Evolutionary conservation across 495 filamentous ascomycete species (phyloP).

Genomic region (Neurospora tetrasperma): DNA sequence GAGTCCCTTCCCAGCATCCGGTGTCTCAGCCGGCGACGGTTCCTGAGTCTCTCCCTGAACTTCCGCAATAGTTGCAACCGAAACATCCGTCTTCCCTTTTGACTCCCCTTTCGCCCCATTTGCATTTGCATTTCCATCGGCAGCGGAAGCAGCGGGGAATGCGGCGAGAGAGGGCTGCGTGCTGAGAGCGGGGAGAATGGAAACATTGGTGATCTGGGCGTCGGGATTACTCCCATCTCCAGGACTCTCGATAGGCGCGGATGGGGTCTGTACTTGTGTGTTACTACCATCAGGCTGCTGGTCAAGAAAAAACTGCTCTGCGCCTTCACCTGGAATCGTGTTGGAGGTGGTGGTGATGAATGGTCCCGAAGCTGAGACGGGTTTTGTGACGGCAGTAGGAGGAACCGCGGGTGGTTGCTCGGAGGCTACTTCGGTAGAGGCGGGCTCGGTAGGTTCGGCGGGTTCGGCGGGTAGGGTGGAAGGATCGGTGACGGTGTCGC

Average conservation of each 20-base stretch:
- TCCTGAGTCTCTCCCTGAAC: background rate
- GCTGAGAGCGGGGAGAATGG: background rate
- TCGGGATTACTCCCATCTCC: background rate
- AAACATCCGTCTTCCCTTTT: background rate
- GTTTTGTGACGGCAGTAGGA: background rate
- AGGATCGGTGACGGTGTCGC: background rate
- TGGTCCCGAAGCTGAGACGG: background rate
- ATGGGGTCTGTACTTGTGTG: background rate
- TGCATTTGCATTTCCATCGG: background rate
- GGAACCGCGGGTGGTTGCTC: background rate
- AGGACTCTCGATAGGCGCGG: background rate
- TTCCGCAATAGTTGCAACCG: background rate
- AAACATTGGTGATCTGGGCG: background rate
- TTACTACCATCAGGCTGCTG: background rate
- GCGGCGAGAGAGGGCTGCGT: background rate
- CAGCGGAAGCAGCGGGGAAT: background rate
- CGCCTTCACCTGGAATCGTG: background rate
- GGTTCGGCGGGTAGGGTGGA: background rate
- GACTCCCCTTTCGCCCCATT: background rate
- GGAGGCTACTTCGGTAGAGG: background rate
- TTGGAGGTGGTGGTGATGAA: background rate
- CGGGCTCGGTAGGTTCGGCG: background rate
- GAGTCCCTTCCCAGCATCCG: background rate
- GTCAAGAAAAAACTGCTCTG: background rate
- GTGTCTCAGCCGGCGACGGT: background rate